phyloP scores from a whole-genome alignment of 2,329 filamentous ascomycete genomes.

The Pseudogymnoascus sp. region DNA sequence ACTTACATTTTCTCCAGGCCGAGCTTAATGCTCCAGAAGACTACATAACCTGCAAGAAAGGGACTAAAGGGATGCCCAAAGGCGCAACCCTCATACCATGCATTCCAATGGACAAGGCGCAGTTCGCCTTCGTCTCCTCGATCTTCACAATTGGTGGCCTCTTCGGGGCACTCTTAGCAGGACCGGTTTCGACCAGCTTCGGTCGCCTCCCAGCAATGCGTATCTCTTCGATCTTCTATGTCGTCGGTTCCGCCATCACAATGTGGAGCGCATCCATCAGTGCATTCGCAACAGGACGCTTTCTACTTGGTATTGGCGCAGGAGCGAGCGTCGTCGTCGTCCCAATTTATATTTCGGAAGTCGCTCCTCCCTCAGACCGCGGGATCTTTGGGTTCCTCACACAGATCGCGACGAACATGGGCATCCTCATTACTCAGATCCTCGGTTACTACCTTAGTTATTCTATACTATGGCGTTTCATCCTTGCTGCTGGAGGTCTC shows the following conservation, averaged over 20 bases:
- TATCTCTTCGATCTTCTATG: conserved; percentile 67
- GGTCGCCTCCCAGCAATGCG: conserved; percentile 74
- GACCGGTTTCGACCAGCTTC: conserved; percentile 67
- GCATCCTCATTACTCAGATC: conserved; percentile 76
- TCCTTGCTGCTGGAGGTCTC: conserved; percentile 65
- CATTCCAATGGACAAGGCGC: conserved; percentile 75
- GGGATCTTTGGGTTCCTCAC: conserved; percentile 81
- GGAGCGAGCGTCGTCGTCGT: conserved; percentile 89
- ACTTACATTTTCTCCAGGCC: conserved; percentile 47
- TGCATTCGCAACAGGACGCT: conserved; percentile 63
- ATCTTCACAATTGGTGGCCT: conserved; percentile 88
- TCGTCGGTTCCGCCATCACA: conserved; percentile 68
- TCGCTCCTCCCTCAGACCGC: conserved; percentile 65
- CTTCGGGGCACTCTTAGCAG: conserved; percentile 70
- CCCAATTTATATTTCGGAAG: conserved; percentile 88
- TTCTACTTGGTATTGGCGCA: conserved; percentile 76
- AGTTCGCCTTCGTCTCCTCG: conserved; percentile 81
- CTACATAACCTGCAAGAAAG: conserved; percentile 78
- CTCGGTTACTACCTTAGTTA: conserved; percentile 83
- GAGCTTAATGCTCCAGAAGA: conserved; percentile 94
- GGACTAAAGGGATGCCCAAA: conserved; percentile 35
- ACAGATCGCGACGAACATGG: conserved; percentile 87
- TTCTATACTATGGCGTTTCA: conserved; percentile 73
- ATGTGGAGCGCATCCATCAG: conserved; percentile 61
- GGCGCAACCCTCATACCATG: conserved; percentile 46